phyloP scores from a whole-genome alignment of 345 rosid species.

The Passiflora organensis region DNA sequence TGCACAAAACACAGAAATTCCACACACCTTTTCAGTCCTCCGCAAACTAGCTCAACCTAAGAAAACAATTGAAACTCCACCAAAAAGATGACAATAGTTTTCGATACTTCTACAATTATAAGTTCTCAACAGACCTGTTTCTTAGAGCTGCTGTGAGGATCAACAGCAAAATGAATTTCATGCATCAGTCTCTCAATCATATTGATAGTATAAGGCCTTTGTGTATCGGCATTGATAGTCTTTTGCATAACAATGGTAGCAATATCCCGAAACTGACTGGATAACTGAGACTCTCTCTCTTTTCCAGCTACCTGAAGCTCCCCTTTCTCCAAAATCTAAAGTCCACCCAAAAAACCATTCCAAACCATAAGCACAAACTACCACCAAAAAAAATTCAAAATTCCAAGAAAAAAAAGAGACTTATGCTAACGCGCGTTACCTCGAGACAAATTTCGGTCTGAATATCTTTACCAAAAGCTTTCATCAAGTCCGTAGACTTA shows the following conservation, averaged over 20 bases:
- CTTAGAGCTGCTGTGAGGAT: conserved; percentile 81
- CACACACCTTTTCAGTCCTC: not conserved
- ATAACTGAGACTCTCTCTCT: conserved; percentile 85
- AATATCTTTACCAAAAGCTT: conserved; percentile 75
- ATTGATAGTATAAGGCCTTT: conserved; percentile 85
- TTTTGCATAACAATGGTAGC: conserved; percentile 96
- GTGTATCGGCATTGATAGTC: conserved; percentile 89
- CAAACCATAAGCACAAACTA: too few species aligned
- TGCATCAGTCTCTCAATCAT: conserved; percentile 96
- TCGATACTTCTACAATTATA: not conserved
- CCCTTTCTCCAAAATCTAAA: conserved; percentile 86
- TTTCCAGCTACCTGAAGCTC: conserved; percentile 99
- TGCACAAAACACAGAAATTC: conserved; percentile 21
- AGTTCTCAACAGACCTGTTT: conserved; percentile 56
- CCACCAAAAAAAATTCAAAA: too few species aligned
- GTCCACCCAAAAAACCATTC: too few species aligned
- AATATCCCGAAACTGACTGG: conserved; percentile 91
- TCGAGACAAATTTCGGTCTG: conserved; percentile 71
- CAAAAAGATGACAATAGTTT: not conserved
- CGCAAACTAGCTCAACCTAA: too few species aligned
- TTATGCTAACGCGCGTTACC: conserved; percentile 24
- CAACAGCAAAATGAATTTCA: conserved; percentile 90
- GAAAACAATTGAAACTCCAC: not conserved
- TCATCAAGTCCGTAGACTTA: conserved; percentile 65
- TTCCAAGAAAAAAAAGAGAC: not conserved